Base-by-base conservation (phyloP, 2,329 filamentous ascomycete genomes). In the Exophiala xenobiotica region DNA sequence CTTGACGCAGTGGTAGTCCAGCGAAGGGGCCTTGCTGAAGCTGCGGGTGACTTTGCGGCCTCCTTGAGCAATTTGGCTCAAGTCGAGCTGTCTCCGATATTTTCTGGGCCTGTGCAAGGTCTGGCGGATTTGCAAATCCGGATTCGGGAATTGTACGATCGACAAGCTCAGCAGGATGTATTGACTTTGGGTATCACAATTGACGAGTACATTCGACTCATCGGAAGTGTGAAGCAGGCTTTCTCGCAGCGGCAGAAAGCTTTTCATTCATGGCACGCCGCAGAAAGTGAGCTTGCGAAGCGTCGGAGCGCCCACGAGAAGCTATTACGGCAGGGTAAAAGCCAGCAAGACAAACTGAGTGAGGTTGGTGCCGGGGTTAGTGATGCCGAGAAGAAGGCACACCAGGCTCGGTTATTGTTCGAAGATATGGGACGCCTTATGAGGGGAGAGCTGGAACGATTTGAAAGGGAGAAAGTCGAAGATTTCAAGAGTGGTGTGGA, bases 401-500 rank as follows among this genome's bases (percentile, higher is more conserved):
- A 97, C 68, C 90, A 96, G 68, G 88, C 90, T 1, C 78, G 91
- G 47, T 73, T 97, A 51, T 72, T 96, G 39, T 99, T 99, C 64
- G 93, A 99, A 61, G 93, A 99, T 65, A 97, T 99, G 91, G 93
- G 93, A 11, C 80, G 90, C 9, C 74, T 96, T 65, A 93, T 99
- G 90, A 83, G 90, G 54, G 79, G 79, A 27, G 93, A 99, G 70
- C 77, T 99, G 60, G 93, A 97, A 64, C 80, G 91, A 14, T 99
- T 99, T 65, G 93, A 99, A 74, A 82, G 82, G 63, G 93, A 99
- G 72, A 99, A 99, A 76, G 93, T 99, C 2, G 93, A 99, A 68
- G 93, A 99, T 68, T 99, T 99, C 71, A 99, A 99, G 78, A 93
- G 88, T 57, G 92, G 91, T 0, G 91, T 99, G 1, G 93, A 99